phyloP scores from a whole-genome alignment of 495 filamentous ascomycete genomes.

The Hypomontagnella monticulosa region DNA sequence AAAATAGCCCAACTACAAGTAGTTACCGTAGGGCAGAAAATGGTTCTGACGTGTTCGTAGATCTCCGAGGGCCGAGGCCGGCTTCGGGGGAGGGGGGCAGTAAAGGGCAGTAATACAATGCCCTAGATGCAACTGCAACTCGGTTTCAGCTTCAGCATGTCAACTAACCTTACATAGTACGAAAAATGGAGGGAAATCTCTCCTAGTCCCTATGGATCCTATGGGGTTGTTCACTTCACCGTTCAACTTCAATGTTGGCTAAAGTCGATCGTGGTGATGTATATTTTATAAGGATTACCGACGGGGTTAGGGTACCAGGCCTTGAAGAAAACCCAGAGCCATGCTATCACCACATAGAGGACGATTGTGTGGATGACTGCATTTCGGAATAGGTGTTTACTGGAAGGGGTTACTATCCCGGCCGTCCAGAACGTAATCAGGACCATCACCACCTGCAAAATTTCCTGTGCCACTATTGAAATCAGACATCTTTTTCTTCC shows the following conservation, averaged over 20 bases:
- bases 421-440: constrained; percentile 45
- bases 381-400: constrained; percentile 19
- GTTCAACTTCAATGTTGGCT: constrained; percentile 1
- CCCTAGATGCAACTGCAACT: too few species aligned
- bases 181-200: too few species aligned
- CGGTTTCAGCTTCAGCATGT: too few species aligned
- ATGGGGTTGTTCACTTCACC: constrained; percentile 15
- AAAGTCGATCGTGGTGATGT: constrained; percentile 17
- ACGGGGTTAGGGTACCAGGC: neutral
- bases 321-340: constrained; percentile 18
- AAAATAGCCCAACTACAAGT: too few species aligned
- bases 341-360: neutral
- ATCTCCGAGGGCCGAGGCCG: too few species aligned
- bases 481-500: constrained; percentile 49
- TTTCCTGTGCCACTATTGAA: constrained; percentile 41
- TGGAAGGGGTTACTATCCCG: constrained; percentile 40
- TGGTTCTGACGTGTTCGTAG: too few species aligned
- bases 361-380: constrained; percentile 21
- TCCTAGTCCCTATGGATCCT: too few species aligned
- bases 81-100: too few species aligned
- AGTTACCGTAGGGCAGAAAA: too few species aligned
- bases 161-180: too few species aligned
- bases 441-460: constrained; percentile 38
- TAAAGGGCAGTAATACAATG: too few species aligned
- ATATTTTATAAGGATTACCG: constrained; percentile 23